Base-by-base conservation (phyloP, 2,329 filamentous ascomycete genomes). In the Botrytis aclada region DNA sequence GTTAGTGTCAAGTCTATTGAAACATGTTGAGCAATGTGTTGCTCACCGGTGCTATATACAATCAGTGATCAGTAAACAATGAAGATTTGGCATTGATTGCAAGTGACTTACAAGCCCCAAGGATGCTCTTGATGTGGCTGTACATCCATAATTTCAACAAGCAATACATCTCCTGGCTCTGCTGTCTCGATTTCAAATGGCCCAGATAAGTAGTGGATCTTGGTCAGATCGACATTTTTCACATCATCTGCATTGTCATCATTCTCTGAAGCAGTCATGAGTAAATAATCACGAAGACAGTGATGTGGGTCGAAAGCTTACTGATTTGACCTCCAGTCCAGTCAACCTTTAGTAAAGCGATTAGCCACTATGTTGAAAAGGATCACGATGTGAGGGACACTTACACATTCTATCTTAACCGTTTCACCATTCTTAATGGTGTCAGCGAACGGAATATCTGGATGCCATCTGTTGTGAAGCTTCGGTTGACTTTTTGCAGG, bases 91-190 rank as follows among this genome's bases (percentile, higher is more conserved):
- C 9, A 41, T 56, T 32, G 32, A n/a, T 18, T 54, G 56, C 18
- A 34, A 45, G 39, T 96, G 83, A 14, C 94, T 94, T 0, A 93
- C 95, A 81, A 97, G 97, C 95, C 95, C 95, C 95, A 97, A 0
- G 94, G 94, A 73, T 92, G 89, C 43, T 96, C 89, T 75, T 95
- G 86, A 76, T 97, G 90, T 0, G 95, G 95, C 83, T 98, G 94
- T 0, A 97, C 93, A 79, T 98, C 95, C 82, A 95, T 94, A 76
- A 97, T 97, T 81, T 97, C 94, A 12, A 97, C 92, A 0, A 97
- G 84, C 43, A 81, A 60, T 29, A 97, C 85, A 80, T 97, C 95
- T 0, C 95, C 95, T 0, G 94, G 94, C 81, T 95, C 89, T 0
- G 94, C 94, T 1, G 89, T 90, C 80, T 95, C 92, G 72, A 98